Evolutionary conservation across 2,329 filamentous ascomycete species (phyloP), one percentile per base, ranked within the genome.

Genomic region (Fusarium sp.): DNA sequence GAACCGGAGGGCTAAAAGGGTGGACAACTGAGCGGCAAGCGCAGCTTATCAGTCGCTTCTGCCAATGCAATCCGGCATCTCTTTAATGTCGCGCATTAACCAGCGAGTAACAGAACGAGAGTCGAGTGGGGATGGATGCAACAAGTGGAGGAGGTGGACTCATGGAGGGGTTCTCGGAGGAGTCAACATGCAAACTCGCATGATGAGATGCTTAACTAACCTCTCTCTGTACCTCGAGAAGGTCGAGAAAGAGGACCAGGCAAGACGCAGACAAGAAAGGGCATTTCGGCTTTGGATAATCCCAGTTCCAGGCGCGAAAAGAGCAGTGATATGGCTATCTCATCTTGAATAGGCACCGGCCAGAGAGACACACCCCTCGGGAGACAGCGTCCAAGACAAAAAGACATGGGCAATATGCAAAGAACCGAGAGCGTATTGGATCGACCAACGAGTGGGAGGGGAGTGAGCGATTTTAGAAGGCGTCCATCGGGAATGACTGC

Each of bases 31-130:
- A 66, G 68, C 64, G 68, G 64, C 68, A 70, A 58, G 66, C 47
- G 61, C 65, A 70, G 64, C 68, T 70, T 70, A 70, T 70, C 68
- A 70, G 68, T 70, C 50, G 59, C 63, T 67, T 62, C 58, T 57
- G 55, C 54, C 53, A 56, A 61, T 69, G 56, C 57, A 66, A 56
- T 47, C 61, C 58, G 61, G 60, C 68, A 57, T 64, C 51, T 64
- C 55, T 66, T 66, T 60, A 60, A 66, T 66, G 63, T 66, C 63
- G 63, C 63, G 63, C 63, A 66, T 67, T 51, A 56, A 43, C 63
- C 54, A 67, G 54, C 63, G 63, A 67, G 64, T 65, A 62, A 49
- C 45, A 61, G 60, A 61, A 63, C 54, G 34, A 29, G 59, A 49
- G 59, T 51, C 46, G 53, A 50, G 64, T 67, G 64, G 64, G 55